Conservation (phyloP, 2,329 filamentous ascomycete species). For the Thielaviopsis musarum region DNA sequence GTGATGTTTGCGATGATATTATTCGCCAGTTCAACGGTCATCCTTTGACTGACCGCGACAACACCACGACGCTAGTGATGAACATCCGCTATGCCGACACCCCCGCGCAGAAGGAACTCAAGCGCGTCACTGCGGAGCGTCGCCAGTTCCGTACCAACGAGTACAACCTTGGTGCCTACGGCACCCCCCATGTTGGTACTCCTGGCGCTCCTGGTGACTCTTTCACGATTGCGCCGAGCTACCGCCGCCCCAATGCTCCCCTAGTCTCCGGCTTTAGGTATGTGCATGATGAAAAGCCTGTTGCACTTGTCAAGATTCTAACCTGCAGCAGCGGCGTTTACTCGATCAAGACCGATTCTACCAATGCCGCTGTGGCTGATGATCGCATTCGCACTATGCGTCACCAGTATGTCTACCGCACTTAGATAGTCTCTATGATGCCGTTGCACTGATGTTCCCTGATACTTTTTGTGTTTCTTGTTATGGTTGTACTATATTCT, state of each 20-base stretch:
- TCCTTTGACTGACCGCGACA: slow-evolving; percentile 54
- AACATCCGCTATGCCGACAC: slow-evolving; percentile 97
- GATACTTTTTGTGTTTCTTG: not conserved
- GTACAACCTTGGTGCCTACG: slow-evolving; percentile 64
- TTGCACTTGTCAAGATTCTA: not conserved
- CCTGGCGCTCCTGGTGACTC: slow-evolving; percentile 19
- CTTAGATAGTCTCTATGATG: slow-evolving; percentile 14
- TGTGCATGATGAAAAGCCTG: not conserved
- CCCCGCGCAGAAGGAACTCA: slow-evolving; percentile 88
- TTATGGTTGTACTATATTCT: not conserved
- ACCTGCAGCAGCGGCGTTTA: slow-evolving; percentile 1
- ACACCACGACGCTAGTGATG: slow-evolving; percentile 40
- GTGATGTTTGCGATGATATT: slow-evolving; percentile 78
- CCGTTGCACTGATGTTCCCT: slow-evolving; percentile 13
- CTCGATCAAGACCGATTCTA: slow-evolving; percentile 6
- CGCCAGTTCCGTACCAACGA: slow-evolving; percentile 93
- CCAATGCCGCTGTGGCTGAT: not conserved
- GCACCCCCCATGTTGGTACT: slow-evolving; percentile 42
- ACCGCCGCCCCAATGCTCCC: slow-evolving; percentile 20
- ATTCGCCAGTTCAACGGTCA: slow-evolving; percentile 75
- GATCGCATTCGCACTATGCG: slow-evolving; percentile 3
- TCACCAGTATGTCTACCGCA: slow-evolving; percentile 4
- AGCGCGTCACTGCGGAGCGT: slow-evolving; percentile 86
- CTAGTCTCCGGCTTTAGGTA: slow-evolving; percentile 1
- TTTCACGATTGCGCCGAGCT: slow-evolving; percentile 14